Base-by-base conservation (phyloP, 768 basidiomycete genomes). In the Hygrophorus russula region DNA sequence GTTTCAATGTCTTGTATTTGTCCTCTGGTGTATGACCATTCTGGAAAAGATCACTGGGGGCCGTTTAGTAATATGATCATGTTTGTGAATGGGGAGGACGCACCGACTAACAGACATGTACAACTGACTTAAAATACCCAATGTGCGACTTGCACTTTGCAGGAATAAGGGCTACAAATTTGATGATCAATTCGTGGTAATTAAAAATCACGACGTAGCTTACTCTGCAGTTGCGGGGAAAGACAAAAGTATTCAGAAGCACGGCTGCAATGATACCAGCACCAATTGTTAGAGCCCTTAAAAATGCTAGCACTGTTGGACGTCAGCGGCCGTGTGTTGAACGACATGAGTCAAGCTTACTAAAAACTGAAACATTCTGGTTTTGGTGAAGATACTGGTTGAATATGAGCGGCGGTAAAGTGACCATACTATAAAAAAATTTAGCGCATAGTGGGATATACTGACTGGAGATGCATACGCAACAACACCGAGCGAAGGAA, bases 161-260 rank as follows among this genome's bases (percentile, higher is more conserved):
- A 71, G 47, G 52, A 74, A 72, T 13, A 70, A 32, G 8, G 67
- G 59, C 70, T 70, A 37, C 14, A 4, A 7, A 24, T 35, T 4
- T 18, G 13, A 35, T 46, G 20, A 41, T 35, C 17, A 14, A 13
- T 27, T 46, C 4, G 29, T 18, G 40, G 32, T 4, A 30, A 29
- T 38, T 36, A 36, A 35, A 13, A 30, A 27, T 14, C 24, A 24
- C 3, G 29, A 12, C 0, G 20, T 19, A 8, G 46, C 59, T 24
- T 51, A 71, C 70, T 40, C 70, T 58, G 51, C 67, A 66, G 48
- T 73, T 68, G 34, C 66, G 61, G 35, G 71, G 71, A 47, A 69
- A 73, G 5, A 73, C 43, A 4, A 72, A 36, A 24, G 61, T 64
- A 48, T 71, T 73, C 57, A 67, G 58, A 19, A 61, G 32, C 7